Conservation (phyloP, 169 alveolate genomes). For the Plasmodium gallinaceum region DNA sequence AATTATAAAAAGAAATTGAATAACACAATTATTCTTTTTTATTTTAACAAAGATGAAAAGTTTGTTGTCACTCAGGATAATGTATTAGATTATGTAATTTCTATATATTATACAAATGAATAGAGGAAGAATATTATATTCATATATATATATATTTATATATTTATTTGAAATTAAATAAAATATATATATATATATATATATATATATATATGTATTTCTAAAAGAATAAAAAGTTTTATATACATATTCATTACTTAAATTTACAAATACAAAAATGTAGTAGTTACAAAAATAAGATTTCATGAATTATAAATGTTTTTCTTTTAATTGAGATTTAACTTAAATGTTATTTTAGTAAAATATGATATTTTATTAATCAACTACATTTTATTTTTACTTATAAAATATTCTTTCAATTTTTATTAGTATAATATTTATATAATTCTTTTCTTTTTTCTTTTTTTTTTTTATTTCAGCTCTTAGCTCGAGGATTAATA, state of each 20-base stretch:
- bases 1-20: constrained; percentile 45
- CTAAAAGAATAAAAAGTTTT: no score
- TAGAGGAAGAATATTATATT: background rate
- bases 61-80: constrained; percentile 59
- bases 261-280: no score
- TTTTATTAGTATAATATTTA: background rate
- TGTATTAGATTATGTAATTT: constrained; percentile 56
- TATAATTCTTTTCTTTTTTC: background rate
- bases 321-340: no score
- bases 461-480: constrained; percentile 14
- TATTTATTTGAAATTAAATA: background rate
- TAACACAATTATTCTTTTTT: constrained; percentile 42
- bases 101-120: background rate
- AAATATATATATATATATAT: constrained; percentile 15
- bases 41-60: constrained; percentile 37
- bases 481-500: constrained; percentile 52
- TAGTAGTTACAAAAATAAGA: no score
- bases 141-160: background rate
- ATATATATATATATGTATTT: background rate
- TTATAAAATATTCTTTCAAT: background rate
- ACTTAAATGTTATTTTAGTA: no score
- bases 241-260: no score
- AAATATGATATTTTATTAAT: no score
- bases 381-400: background rate
- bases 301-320: no score